Evolutionary conservation across 225 moss, liverwort and hornwort species (phyloP).

Genomic region (Sphagnum tenellum): DNA sequence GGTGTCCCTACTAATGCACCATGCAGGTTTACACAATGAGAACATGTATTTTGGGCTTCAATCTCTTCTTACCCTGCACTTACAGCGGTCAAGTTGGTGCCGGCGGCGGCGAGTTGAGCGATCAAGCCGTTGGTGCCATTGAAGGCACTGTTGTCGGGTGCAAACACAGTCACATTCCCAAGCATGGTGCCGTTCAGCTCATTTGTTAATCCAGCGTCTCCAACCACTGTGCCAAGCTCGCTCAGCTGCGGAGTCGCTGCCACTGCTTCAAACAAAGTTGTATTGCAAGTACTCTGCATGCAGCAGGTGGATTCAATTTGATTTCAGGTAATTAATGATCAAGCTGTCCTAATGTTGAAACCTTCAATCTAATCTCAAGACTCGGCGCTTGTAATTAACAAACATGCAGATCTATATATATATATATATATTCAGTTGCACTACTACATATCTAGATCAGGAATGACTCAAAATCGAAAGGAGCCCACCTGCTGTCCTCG

Average conservation of each 20-base stretch:
- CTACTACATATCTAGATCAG: no score
- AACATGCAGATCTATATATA: no score
- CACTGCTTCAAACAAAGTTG: constrained; percentile 19
- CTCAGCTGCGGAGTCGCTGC: constrained; percentile 6
- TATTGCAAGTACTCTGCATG: constrained; percentile 10
- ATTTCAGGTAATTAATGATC: no score
- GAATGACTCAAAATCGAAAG: no score
- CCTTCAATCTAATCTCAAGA: no score
- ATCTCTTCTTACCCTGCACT: constrained; percentile 8
- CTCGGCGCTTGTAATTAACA: no score
- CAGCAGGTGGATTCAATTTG: no score
- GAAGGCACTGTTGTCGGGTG: constrained; percentile 38
- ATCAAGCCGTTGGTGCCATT: constrained; percentile 20
- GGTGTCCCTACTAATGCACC: no score
- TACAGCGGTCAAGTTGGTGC: constrained; percentile 12
- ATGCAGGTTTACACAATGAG: not conserved
- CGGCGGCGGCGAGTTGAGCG: not conserved
- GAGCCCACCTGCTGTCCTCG: no score
- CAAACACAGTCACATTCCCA: constrained; percentile 30
- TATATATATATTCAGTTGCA: no score
- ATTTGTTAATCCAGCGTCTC: constrained; percentile 10
- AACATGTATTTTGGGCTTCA: not conserved
- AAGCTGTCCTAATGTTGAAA: no score
- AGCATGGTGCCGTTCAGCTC: constrained; percentile 7
- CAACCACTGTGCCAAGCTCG: constrained; percentile 8